These are phyloP conservation scores for Penicillium sp. DNA, from an alignment of 2,329 filamentous ascomycete species.

Conservation along the genomic window DNA sequence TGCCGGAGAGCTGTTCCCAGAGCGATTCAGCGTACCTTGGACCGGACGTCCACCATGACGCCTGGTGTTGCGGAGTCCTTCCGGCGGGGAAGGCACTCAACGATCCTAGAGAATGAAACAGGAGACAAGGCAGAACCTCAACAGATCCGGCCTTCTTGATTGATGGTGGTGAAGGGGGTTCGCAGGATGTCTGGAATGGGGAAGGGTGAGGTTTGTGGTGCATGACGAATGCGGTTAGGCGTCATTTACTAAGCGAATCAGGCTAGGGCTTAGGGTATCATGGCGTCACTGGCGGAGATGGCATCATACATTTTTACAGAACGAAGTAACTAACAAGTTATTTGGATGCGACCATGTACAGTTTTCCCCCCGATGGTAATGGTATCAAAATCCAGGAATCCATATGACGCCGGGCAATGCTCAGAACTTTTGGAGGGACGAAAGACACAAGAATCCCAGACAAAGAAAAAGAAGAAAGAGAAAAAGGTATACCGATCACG, in stretches of 20 bases:
- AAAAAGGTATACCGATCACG: no score
- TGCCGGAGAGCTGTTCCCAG: conserved; percentile 11
- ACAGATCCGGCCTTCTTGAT: conserved; percentile 25
- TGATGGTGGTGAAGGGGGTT: conserved; percentile 30
- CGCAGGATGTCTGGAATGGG: conserved; percentile 22
- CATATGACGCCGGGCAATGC: conserved; percentile 37
- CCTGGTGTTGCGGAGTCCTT: conserved; percentile 49
- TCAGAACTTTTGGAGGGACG: conserved; percentile 28
- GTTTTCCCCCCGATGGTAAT: no score
- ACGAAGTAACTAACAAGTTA: no score
- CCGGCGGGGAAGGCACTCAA: conserved; percentile 48
- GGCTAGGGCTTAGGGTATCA: conserved; percentile 44
- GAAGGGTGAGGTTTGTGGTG: conserved; percentile 36
- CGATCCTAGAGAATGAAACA: conserved; percentile 44
- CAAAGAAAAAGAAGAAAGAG: neutral
- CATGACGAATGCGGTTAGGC: conserved; percentile 37
- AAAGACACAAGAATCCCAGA: no score
- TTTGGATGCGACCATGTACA: no score
- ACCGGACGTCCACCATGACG: conserved; percentile 54
- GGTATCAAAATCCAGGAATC: conserved; percentile 31
- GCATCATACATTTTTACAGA: conserved; percentile 26
- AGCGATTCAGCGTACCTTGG: conserved; percentile 45
- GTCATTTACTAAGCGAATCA: conserved; percentile 41
- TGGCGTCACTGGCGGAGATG: conserved; percentile 35
- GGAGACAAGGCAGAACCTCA: conserved; percentile 38